Conservation (phyloP, 176 grass and related monocot species). For the Zoysia pacifica region DNA sequence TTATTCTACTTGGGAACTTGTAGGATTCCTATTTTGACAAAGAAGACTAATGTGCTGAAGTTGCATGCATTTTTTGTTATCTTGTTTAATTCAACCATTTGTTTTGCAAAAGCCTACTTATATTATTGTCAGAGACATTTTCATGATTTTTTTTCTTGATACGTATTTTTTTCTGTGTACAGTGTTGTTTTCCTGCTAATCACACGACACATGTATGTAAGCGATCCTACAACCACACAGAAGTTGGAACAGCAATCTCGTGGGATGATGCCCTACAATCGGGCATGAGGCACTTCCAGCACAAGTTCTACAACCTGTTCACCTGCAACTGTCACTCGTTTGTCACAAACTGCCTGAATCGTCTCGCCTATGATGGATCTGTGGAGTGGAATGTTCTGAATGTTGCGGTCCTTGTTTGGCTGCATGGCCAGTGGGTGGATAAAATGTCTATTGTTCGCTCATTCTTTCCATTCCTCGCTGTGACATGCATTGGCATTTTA, state of each 20-base stretch:
- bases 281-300: constrained; percentile 73
- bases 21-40: constrained; percentile 12
- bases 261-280: constrained; percentile 73
- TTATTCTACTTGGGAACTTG: not conserved
- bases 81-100: not conserved
- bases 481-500: constrained; percentile 64
- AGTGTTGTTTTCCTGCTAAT: constrained; percentile 95
- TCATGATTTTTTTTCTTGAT: not conserved
- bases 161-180: constrained; percentile 11
- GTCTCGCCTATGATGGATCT: constrained; percentile 59
- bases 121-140: not conserved
- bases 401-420: constrained; percentile 64
- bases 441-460: constrained; percentile 66
- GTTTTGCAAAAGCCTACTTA: not conserved
- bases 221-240: constrained; percentile 65
- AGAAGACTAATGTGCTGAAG: constrained; percentile 4
- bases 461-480: constrained; percentile 61
- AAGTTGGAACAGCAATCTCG: constrained; percentile 65
- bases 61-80: constrained; percentile 18
- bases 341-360: constrained; percentile 72
- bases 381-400: constrained; percentile 69
- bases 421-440: constrained; percentile 71
- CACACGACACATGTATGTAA: constrained; percentile 59
- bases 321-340: constrained; percentile 89
- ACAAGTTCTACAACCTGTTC: constrained; percentile 92